Evolutionary conservation across 2,329 filamentous ascomycete genomes (phyloP).

Genomic region (Colletotrichum spinosum): DNA sequence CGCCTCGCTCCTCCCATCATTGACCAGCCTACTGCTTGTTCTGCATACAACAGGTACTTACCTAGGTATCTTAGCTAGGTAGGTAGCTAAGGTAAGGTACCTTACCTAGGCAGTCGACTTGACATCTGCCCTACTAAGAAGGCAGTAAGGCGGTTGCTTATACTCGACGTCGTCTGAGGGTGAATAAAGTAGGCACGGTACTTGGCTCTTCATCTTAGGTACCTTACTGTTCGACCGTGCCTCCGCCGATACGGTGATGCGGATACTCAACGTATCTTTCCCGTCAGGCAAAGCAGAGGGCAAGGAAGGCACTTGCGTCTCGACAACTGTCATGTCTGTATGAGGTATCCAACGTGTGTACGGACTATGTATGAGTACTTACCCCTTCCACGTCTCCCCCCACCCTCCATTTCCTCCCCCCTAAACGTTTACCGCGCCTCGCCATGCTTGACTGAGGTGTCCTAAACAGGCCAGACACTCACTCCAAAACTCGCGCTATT

Average conservation of each 20-base stretch:
- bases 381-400: not conserved
- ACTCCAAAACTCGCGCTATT: conserved; percentile 8
- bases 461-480: conserved; percentile 20
- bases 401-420: conserved; percentile 1
- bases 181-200: too few relatives aligned
- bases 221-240: too few relatives aligned
- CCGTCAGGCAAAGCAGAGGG: too few relatives aligned
- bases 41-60: not conserved
- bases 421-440: not conserved
- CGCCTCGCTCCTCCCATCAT: not conserved
- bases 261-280: too few relatives aligned
- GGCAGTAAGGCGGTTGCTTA: too few relatives aligned
- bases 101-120: not conserved
- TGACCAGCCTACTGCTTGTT: not conserved
- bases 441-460: conserved; percentile 11
- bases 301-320: too few relatives aligned
- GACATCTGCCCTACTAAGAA: not conserved
- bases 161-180: too few relatives aligned
- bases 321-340: not conserved
- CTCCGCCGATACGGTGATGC: too few relatives aligned
- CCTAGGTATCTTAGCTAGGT: not conserved
- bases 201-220: too few relatives aligned
- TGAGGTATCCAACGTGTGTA: not conserved
- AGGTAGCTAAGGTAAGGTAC: not conserved
- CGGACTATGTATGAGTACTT: not conserved